These are phyloP conservation scores for Nannochloropsis gaditana DNA, from an alignment of 108 stramenopile species.

Conservation along the genomic window DNA sequence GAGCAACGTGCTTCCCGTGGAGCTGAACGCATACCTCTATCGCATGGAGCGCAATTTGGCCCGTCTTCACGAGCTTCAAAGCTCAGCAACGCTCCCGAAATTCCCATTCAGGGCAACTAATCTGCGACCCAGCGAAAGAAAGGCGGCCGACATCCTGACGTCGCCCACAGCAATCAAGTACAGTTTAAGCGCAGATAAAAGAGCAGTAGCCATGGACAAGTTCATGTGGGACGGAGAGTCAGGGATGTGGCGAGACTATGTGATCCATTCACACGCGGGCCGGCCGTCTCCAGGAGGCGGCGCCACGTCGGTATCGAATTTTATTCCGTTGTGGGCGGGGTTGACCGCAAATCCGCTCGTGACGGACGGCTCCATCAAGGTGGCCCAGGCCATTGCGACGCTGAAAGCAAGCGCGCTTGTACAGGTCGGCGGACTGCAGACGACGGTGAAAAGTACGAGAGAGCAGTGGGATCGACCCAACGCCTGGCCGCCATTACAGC, in stretches of 20 bases:
- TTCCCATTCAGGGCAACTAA: neutral
- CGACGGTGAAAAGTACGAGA: constrained; percentile 31
- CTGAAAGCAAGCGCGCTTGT: neutral
- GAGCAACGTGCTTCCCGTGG: constrained; percentile 47
- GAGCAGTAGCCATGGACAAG: constrained; percentile 42
- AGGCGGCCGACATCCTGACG: neutral
- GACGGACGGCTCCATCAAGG: neutral
- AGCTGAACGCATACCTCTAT: constrained; percentile 53
- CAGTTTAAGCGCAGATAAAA: constrained; percentile 27
- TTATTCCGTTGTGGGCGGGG: constrained; percentile 23
- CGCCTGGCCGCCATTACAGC: constrained; percentile 56
- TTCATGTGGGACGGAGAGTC: constrained; percentile 41
- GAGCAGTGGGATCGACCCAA: constrained; percentile 58
- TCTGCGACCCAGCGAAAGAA: neutral
- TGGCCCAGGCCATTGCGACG: neutral
- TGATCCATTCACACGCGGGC: neutral
- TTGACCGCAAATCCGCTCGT: neutral
- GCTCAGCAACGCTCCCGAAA: neutral
- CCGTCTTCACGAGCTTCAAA: neutral
- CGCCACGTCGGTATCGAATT: neutral
- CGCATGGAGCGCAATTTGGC: constrained; percentile 28
- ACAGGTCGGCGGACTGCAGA: constrained; percentile 26
- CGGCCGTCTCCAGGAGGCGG: neutral
- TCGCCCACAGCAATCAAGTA: constrained; percentile 9
- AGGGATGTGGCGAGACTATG: constrained; percentile 36